phyloP scores from a whole-genome alignment of 2,329 filamentous ascomycete species.

The Pseudogymnoascus sp. region DNA sequence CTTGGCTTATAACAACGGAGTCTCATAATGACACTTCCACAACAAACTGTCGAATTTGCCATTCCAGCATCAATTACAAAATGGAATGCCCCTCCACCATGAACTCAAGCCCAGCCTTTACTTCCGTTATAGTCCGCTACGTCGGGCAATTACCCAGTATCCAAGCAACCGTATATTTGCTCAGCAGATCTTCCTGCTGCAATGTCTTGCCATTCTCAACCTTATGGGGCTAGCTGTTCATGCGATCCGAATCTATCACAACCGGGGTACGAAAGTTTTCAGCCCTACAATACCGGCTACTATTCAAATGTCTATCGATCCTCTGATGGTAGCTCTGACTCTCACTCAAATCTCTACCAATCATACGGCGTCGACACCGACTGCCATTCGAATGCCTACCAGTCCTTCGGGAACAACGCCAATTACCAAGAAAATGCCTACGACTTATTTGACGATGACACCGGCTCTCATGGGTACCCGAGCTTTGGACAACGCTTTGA shows the following conservation, averaged over 20 bases:
- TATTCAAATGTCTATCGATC: neutral
- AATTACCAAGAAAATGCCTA: neutral
- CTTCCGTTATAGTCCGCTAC: neutral
- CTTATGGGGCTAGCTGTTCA: neutral
- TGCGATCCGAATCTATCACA: neutral
- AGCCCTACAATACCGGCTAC: neutral
- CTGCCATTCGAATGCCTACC: neutral
- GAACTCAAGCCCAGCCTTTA: neutral
- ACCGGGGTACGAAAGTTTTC: neutral
- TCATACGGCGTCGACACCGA: neutral
- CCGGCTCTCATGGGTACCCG: neutral
- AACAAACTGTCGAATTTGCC: neutral
- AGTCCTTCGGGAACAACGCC: neutral
- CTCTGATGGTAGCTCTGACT: neutral
- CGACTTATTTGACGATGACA: neutral
- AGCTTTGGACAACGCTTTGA: neutral
- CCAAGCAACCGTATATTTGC: neutral
- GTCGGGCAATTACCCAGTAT: neutral
- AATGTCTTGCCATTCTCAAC: neutral
- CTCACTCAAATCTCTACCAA: neutral
- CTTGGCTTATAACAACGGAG: neutral
- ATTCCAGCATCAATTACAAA: neutral
- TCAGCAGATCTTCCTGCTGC: neutral
- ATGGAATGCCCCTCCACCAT: neutral
- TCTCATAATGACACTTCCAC: neutral